Evolutionary conservation across 495 filamentous ascomycete genomes (phyloP).

Genomic region (Aspergillus sparsus): DNA sequence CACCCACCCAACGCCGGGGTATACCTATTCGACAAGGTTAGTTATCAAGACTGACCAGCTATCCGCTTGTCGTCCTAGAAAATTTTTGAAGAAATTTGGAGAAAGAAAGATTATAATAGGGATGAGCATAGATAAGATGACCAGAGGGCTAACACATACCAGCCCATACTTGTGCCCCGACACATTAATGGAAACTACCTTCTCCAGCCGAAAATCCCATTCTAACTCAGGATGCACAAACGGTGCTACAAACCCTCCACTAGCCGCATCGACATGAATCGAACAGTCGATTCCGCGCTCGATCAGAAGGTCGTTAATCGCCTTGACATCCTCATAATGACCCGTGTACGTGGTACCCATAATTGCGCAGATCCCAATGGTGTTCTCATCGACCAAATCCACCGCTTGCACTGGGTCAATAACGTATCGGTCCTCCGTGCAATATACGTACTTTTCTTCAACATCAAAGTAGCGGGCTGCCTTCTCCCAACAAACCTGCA

Average conservation of each 20-base stretch:
- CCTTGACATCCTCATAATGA: slow-evolving; percentile 91
- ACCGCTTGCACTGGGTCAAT: slow-evolving; percentile 86
- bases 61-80: too few relatives aligned
- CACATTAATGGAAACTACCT: slow-evolving; percentile 89
- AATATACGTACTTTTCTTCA: slow-evolving; percentile 86
- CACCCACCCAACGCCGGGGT: slow-evolving; percentile 91
- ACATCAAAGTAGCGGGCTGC: slow-evolving; percentile 93
- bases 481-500: slow-evolving; percentile 97
- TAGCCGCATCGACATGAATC: slow-evolving; percentile 90
- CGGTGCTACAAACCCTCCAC: slow-evolving; percentile 86
- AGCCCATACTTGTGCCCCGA: slow-evolving; percentile 86
- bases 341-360: slow-evolving; percentile 93
- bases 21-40: slow-evolving; percentile 50
- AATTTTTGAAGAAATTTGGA: too few relatives aligned
- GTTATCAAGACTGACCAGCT: too few relatives aligned
- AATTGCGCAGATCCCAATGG: slow-evolving; percentile 89
- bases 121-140: too few relatives aligned
- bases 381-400: slow-evolving; percentile 88
- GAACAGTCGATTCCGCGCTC: slow-evolving; percentile 70
- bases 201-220: slow-evolving; percentile 87
- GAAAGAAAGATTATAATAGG: too few relatives aligned
- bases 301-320: slow-evolving; percentile 78
- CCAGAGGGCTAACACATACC: slow-evolving; percentile 25
- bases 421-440: slow-evolving; percentile 75
- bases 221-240: slow-evolving; percentile 77